Evolutionary conservation across 169 alveolate genomes (phyloP), one percentile per base, ranked within the genome.

Genomic region (Neospora caninum): DNA sequence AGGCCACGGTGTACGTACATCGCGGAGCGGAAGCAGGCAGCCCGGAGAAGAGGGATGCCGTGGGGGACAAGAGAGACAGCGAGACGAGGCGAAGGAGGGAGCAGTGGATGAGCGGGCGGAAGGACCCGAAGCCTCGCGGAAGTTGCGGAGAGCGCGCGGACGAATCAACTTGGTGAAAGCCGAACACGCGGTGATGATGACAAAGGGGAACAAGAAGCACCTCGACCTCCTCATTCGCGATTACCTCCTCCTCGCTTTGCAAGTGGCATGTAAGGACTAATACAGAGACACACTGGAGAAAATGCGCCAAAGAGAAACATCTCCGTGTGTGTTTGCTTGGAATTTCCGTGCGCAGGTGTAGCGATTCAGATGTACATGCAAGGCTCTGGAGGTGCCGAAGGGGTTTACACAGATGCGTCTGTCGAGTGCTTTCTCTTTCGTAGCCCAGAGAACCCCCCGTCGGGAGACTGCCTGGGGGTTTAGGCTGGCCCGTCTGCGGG

Each of bases 191-290:
- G 49, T 36, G 43, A 27, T 9, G 84, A n/a, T 10, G 43, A 10
- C 73, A 0, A 64, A 22, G 31, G n/a, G n/a, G 7, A 16, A 22
- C 34, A 16, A 64, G n/a, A 64, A 29, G 16, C 25, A 6, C 25
- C 73, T 64, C 34, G 73, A 64, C 45, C 39, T 78, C 43, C 39
- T 38, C 29, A 29, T 16, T 4, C 86, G 42, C 27, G 86, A 78
- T n/a, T 78, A 36, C 45, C 86, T 78, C 4, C 86, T 78, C 45
- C 39, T 78, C 86, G 39, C 86, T 78, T 43, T 78, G 9, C 86
- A 78, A 16, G 86, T n/a, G 27, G 86, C 86, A 78, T 78, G 86
- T 78, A n/a, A n/a, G 86, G 34, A 29, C 34, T 13, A 45, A 31
- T 4, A 38, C 43, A 31, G 88, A 31, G 54, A 80, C 20, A 41